These are phyloP conservation scores for Xylariales sp. DNA, from an alignment of 2,329 filamentous ascomycete genomes.

Conservation along the genomic window DNA sequence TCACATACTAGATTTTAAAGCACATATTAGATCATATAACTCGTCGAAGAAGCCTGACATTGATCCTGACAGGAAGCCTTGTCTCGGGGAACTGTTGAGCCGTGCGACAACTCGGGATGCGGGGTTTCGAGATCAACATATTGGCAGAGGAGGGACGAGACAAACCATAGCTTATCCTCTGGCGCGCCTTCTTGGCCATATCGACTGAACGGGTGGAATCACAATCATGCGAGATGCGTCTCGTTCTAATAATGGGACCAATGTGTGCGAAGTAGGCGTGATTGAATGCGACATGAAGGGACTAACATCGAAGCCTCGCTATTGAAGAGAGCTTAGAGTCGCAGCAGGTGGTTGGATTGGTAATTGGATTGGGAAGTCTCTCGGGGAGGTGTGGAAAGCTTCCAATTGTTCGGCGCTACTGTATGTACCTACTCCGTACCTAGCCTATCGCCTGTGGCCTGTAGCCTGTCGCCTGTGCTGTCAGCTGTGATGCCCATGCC, in stretches of 20 bases:
- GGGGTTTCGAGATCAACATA: slow-evolving; percentile 16
- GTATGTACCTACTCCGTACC: neutral
- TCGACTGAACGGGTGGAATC: slow-evolving; percentile 15
- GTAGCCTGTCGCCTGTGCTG: neutral
- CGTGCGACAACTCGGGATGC: slow-evolving; percentile 13
- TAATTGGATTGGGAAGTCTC: too few relatives aligned
- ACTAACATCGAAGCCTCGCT: too few relatives aligned
- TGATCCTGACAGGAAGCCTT: too few relatives aligned
- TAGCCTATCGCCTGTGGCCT: slow-evolving; percentile 1
- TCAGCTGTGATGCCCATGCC: too few relatives aligned
- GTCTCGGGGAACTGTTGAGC: slow-evolving; percentile 7
- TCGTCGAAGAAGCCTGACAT: slow-evolving; percentile 9
- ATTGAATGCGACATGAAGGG: too few relatives aligned
- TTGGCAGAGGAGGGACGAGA: slow-evolving; percentile 13
- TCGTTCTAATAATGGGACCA: neutral
- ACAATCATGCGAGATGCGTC: slow-evolving; percentile 6
- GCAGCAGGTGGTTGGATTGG: neutral
- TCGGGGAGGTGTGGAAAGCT: slow-evolving; percentile 3
- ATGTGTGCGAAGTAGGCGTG: too few relatives aligned
- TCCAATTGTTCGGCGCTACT: slow-evolving; percentile 8
- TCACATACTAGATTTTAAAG: slow-evolving; percentile 45
- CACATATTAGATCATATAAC: slow-evolving; percentile 10
- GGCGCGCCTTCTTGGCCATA: slow-evolving; percentile 62
- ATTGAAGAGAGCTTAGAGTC: neutral
- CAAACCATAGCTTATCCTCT: slow-evolving; percentile 64